Percentiles rank a stretch among this genome's conserved stretches.
Conservation (phyloP, 169 alveolate genomes). For the Plasmodium berghei region DNA sequence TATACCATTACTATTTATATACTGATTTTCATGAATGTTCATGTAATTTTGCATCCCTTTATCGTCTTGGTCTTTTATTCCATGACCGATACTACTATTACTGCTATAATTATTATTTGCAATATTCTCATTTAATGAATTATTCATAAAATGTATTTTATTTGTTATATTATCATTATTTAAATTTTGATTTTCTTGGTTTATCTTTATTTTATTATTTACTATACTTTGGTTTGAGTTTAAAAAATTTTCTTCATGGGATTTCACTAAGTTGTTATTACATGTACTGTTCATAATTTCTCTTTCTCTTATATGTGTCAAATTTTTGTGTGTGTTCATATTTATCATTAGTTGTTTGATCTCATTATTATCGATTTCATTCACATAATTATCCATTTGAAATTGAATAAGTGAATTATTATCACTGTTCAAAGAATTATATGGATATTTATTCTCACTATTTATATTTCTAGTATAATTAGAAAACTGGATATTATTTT, state of each 20-base stretch:
- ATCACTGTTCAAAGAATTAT: background rate
- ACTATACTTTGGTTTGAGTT: background rate
- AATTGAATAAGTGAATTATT: background rate
- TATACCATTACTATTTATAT: background rate
- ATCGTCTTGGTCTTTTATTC: background rate
- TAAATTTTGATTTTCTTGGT: background rate
- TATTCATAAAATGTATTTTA: background rate
- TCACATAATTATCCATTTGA: no score
- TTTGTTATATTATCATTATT: background rate
- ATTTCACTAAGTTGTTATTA: background rate
- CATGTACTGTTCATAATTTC: background rate
- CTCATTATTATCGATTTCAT: background rate
- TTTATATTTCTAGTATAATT: background rate
- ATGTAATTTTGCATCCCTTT: background rate
- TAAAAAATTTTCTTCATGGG: background rate
- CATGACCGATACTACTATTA: background rate
- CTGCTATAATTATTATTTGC: background rate
- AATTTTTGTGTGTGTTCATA: no score
- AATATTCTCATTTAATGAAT: background rate
- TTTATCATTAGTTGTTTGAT: background rate
- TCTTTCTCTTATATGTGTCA: background rate
- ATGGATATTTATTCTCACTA: background rate
- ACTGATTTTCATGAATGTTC: background rate
- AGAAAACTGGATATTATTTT: background rate
- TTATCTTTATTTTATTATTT: background rate